phyloP scores from a whole-genome alignment of 2,329 filamentous ascomycete species.

The Verticillium longisporum region DNA sequence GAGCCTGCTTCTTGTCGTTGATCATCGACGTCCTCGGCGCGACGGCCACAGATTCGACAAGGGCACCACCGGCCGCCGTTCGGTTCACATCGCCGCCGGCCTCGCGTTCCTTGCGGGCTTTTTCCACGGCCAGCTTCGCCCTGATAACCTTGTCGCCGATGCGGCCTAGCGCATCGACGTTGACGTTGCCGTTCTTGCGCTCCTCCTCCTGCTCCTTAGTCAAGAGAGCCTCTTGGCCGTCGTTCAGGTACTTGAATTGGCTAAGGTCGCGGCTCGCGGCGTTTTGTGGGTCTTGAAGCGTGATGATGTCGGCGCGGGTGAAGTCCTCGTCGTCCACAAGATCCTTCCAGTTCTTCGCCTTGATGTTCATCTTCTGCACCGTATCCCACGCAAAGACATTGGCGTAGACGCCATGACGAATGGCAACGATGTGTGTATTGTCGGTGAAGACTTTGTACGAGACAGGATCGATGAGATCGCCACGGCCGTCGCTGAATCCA shows the following conservation, averaged over 20 bases:
- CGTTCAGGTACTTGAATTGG: slow-evolving; percentile 82
- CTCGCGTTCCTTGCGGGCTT: slow-evolving; percentile 69
- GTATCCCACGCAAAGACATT: slow-evolving; percentile 98
- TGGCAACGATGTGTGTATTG: slow-evolving; percentile 92
- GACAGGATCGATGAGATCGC: slow-evolving; percentile 90
- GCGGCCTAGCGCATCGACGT: slow-evolving; percentile 71
- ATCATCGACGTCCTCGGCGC: slow-evolving; percentile 36
- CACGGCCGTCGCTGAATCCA: slow-evolving; percentile 46
- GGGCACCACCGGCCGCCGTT: slow-evolving; percentile 25
- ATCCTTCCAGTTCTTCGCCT: slow-evolving; percentile 92
- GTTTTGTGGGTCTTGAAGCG: slow-evolving; percentile 91
- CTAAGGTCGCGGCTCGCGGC: slow-evolving; percentile 74
- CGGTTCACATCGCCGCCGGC: slow-evolving; percentile 53
- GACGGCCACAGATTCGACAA: slow-evolving; percentile 19
- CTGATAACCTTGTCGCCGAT: slow-evolving; percentile 76
- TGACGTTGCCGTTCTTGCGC: slow-evolving; percentile 62
- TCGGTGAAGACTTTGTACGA: slow-evolving; percentile 97
- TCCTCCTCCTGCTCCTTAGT: slow-evolving; percentile 66
- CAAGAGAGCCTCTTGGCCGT: slow-evolving; percentile 64
- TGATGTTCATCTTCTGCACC: slow-evolving; percentile 90
- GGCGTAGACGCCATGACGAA: slow-evolving; percentile 72
- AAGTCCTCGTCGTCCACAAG: slow-evolving; percentile 84
- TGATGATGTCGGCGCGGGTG: slow-evolving; percentile 85
- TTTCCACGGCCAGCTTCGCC: slow-evolving; percentile 90
- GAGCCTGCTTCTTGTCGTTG: slow-evolving; percentile 55